Evolutionary conservation across 169 alveolate species (phyloP).

Genomic region (Neospora caninum): DNA sequence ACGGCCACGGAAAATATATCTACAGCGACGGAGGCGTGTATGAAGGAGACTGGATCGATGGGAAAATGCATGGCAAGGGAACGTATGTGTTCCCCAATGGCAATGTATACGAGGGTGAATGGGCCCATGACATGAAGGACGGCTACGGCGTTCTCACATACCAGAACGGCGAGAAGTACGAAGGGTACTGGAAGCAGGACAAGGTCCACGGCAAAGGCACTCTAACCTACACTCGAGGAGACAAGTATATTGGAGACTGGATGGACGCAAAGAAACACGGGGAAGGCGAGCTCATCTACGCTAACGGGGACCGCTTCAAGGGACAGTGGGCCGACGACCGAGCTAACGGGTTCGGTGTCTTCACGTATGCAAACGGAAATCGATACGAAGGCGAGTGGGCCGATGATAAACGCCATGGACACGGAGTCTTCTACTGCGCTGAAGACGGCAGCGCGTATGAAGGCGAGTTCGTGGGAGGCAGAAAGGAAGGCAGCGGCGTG

Average conservation of each 20-base stretch:
- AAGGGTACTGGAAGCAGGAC: conserved; percentile 94
- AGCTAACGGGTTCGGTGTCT: conserved; percentile 94
- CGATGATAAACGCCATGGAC: conserved; percentile 91
- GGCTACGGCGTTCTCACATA: conserved; percentile 91
- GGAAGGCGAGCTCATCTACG: conserved; percentile 93
- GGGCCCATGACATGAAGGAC: conserved; percentile 93
- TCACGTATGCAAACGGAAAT: conserved; percentile 92
- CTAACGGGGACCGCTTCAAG: conserved; percentile 87
- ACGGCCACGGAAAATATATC: conserved; percentile 92
- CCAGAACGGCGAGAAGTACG: conserved; percentile 92
- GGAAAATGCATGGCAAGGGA: conserved; percentile 95
- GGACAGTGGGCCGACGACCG: conserved; percentile 95
- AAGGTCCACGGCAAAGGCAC: conserved; percentile 94
- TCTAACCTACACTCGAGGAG: conserved; percentile 85
- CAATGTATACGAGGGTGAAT: conserved; percentile 94
- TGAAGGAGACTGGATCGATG: conserved; percentile 96
- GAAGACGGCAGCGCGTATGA: conserved; percentile 88
- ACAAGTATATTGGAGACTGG: conserved; percentile 95
- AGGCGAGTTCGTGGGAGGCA: conserved; percentile 89
- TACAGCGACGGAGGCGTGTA: conserved; percentile 94
- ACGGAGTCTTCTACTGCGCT: conserved; percentile 88
- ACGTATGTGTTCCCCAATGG: conserved; percentile 90
- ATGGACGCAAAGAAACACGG: conserved; percentile 93
- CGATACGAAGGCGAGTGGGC: conserved; percentile 90
- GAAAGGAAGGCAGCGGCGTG: conserved; percentile 89